phyloP scores from a whole-genome alignment of 352 stramenopile genomes.

The Phytophthora cryptogea region DNA sequence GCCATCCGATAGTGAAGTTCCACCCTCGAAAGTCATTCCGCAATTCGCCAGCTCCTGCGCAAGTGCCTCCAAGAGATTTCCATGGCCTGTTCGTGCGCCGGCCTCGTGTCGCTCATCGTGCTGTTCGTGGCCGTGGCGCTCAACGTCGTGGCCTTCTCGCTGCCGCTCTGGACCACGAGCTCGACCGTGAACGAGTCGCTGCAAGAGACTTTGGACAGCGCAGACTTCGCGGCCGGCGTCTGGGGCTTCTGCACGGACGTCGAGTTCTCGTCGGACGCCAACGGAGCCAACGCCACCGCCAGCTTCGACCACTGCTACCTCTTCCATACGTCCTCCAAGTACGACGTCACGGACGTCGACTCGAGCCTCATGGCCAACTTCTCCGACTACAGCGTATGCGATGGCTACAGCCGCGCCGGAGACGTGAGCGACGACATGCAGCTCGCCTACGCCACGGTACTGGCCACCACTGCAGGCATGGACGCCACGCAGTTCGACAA shows the following conservation, averaged over 20 bases:
- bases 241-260: conserved; percentile 74
- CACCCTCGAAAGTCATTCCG: conserved; percentile 13
- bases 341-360: conserved; percentile 45
- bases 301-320: conserved; percentile 74
- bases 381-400: conserved; percentile 58
- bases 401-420: conserved; percentile 48
- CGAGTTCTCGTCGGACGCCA: conserved; percentile 37
- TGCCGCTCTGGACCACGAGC: conserved; percentile 73
- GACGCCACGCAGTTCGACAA: conserved; percentile 52
- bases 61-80: not conserved
- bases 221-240: conserved; percentile 60
- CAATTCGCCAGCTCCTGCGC: not conserved
- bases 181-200: conserved; percentile 47
- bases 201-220: conserved; percentile 33
- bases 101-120: conserved; percentile 61
- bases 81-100: conserved; percentile 63
- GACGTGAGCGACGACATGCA: conserved; percentile 31
- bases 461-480: conserved; percentile 53
- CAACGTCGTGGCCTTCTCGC: conserved; percentile 62
- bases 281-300: conserved; percentile 32
- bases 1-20: not conserved
- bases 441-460: conserved; percentile 35
- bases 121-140: conserved; percentile 60
- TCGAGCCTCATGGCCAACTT: conserved; percentile 50
- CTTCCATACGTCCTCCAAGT: conserved; percentile 68